phyloP scores from a whole-genome alignment of 495 filamentous ascomycete genomes.

The Penicillium chermesinum region DNA sequence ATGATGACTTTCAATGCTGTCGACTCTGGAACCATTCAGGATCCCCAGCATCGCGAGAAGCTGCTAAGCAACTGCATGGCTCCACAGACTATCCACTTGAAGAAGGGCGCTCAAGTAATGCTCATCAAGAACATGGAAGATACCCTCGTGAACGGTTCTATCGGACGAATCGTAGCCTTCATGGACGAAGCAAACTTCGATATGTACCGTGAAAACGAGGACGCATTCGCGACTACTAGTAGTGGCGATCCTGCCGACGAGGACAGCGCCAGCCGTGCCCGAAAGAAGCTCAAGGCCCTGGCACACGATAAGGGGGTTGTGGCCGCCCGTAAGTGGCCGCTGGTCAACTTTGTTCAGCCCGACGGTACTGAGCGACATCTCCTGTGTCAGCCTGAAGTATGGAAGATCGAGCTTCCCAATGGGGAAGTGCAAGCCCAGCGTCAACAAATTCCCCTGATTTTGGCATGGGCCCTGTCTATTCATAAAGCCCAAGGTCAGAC shows the following conservation, averaged over 20 bases:
- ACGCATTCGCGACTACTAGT: conserved; percentile 41
- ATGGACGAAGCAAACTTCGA: conserved; percentile 81
- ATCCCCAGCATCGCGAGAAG: conserved; percentile 64
- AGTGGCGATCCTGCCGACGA: conserved; percentile 35
- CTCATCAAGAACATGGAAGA: conserved; percentile 99
- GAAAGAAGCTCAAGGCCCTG: conserved; percentile 45
- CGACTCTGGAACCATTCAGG: conserved; percentile 71
- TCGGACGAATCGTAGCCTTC: conserved; percentile 80
- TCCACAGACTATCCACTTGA: conserved; percentile 67
- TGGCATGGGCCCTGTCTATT: conserved; percentile 95
- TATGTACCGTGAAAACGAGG: conserved; percentile 51
- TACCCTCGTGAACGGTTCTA: conserved; percentile 84
- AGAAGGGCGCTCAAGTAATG: conserved; percentile 95
- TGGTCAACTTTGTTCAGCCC: conserved; percentile 73
- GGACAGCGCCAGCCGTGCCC: conserved; percentile 38
- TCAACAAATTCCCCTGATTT: conserved; percentile 63
- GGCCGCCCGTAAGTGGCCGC: conserved; percentile 56
- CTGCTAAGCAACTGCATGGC: conserved; percentile 91
- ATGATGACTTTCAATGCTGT: conserved; percentile 59
- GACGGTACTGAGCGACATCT: conserved; percentile 75
- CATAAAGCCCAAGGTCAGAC: conserved; percentile 99
- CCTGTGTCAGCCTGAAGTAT: conserved; percentile 78
- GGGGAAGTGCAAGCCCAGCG: conserved; percentile 87
- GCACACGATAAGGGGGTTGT: conserved; percentile 33
- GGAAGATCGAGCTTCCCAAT: conserved; percentile 95